Conservation (phyloP, 208 protist genomes). For the Trypanosoma grayi region DNA sequence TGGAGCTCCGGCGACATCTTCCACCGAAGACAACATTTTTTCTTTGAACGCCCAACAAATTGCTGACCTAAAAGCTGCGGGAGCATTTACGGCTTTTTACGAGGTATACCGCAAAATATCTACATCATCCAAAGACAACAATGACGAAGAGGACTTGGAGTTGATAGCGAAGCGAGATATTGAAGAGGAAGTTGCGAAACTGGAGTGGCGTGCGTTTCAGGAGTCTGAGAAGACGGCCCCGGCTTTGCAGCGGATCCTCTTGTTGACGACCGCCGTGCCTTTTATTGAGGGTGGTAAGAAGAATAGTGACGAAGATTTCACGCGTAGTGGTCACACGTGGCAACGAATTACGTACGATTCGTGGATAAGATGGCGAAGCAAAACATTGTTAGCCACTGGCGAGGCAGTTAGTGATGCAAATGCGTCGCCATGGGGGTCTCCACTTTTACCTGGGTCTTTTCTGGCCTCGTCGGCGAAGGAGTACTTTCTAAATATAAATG, state of each 20-base stretch:
- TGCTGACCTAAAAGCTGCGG: constrained; percentile 28
- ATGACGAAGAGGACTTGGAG: constrained; percentile 3
- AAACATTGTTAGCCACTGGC: neutral
- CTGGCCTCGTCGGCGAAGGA: constrained; percentile 55
- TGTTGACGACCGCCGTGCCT: constrained; percentile 68
- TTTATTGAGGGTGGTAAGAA: constrained; percentile 28
- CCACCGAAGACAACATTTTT: constrained; percentile 67
- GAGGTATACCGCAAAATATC: neutral
- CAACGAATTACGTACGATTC: constrained; percentile 24
- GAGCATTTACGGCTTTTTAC: constrained; percentile 30
- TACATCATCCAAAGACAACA: neutral
- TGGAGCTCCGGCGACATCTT: constrained; percentile 1
- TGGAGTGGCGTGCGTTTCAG: constrained; percentile 74
- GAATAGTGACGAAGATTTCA: neutral
- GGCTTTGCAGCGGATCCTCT: constrained; percentile 66
- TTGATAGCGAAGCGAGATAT: constrained; percentile 23
- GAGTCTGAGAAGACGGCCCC: constrained; percentile 63
- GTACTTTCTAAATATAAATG: constrained; percentile 59
- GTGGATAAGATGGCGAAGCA: constrained; percentile 31
- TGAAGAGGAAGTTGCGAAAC: constrained; percentile 51
- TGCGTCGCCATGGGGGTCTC: constrained; percentile 50
- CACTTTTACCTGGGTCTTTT: constrained; percentile 60
- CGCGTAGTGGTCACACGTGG: constrained; percentile 17
- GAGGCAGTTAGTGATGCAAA: neutral
- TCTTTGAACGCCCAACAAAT: constrained; percentile 48